Percentiles rank a stretch among this genome's conserved stretches.
Evolutionary conservation across 1,284 basidiomycete genomes (phyloP).

Genomic region (Inonotus hispidus): DNA sequence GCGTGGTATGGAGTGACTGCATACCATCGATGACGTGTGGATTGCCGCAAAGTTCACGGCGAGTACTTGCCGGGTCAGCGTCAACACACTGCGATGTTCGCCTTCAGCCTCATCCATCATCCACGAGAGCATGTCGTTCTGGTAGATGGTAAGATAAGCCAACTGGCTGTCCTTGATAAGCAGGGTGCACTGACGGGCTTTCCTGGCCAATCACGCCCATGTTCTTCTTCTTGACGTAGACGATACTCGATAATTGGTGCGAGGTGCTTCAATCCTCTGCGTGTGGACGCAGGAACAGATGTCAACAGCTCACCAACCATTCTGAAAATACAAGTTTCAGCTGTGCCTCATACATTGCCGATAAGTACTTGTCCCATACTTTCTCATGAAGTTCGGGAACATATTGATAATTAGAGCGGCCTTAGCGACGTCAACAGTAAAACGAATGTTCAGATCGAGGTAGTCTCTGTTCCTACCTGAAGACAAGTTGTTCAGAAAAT

Average conservation of each 20-base stretch:
- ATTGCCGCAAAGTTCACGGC: slow-evolving; percentile 36
- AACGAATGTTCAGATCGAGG: slow-evolving; percentile 3
- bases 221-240: slow-evolving; percentile 25
- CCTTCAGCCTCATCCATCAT: slow-evolving; percentile 34
- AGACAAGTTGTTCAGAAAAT: not conserved
- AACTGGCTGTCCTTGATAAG: slow-evolving; percentile 8
- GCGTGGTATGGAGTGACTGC: not conserved
- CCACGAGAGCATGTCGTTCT: slow-evolving; percentile 42
- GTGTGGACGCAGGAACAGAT: slow-evolving; percentile 3
- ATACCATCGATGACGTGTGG: slow-evolving; percentile 34
- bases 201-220: slow-evolving; percentile 32
- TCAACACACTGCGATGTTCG: slow-evolving; percentile 28
- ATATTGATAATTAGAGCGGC: slow-evolving; percentile 7
- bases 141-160: not conserved
- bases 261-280: slow-evolving; percentile 26
- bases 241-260: slow-evolving; percentile 35
- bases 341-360: not conserved
- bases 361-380: not conserved
- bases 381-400: slow-evolving; percentile 7
- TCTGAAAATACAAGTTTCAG: not conserved
- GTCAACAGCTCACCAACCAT: slow-evolving; percentile 9
- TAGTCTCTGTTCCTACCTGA: slow-evolving; percentile 13
- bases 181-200: slow-evolving; percentile 31
- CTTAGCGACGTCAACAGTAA: slow-evolving; percentile 4
- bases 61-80: slow-evolving; percentile 32